A percentile compares a stretch with the other conserved stretches of the same genome.
Conservation (phyloP, 495 filamentous ascomycete genomes). For the Neurospora terricola region DNA sequence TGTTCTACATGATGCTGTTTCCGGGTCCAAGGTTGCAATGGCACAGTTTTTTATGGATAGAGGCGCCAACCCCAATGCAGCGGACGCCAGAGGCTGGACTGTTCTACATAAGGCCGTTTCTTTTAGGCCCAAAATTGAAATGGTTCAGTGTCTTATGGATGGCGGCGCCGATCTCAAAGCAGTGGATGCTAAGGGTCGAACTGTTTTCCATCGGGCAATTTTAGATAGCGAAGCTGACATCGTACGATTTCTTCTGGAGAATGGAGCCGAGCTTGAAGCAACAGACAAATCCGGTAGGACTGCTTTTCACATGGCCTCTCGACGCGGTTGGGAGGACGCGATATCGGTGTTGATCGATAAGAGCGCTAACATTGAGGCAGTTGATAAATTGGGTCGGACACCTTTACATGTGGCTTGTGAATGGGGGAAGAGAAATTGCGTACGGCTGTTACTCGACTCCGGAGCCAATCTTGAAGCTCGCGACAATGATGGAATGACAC, state of each 20-base stretch:
- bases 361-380: neutral
- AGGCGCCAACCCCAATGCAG: too few relatives aligned
- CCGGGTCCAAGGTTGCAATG: too few relatives aligned
- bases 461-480: neutral
- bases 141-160: neutral
- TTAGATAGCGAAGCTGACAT: too few relatives aligned
- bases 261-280: neutral
- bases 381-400: neutral
- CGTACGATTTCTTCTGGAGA: neutral
- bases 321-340: accelerated
- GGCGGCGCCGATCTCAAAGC: neutral
- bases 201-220: too few relatives aligned
- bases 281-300: neutral
- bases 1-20: too few relatives aligned
- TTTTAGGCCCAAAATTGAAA: too few relatives aligned
- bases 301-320: neutral
- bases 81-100: too few relatives aligned
- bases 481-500: neutral
- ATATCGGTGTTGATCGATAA: neutral
- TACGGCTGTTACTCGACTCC: neutral
- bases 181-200: neutral
- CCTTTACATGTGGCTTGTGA: too few relatives aligned
- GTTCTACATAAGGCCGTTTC: too few relatives aligned
- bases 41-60: too few relatives aligned
- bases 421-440: too few relatives aligned